These are phyloP conservation scores for Marasmius sp. DNA, from an alignment of 1,284 basidiomycete species.

Conservation along the genomic window DNA sequence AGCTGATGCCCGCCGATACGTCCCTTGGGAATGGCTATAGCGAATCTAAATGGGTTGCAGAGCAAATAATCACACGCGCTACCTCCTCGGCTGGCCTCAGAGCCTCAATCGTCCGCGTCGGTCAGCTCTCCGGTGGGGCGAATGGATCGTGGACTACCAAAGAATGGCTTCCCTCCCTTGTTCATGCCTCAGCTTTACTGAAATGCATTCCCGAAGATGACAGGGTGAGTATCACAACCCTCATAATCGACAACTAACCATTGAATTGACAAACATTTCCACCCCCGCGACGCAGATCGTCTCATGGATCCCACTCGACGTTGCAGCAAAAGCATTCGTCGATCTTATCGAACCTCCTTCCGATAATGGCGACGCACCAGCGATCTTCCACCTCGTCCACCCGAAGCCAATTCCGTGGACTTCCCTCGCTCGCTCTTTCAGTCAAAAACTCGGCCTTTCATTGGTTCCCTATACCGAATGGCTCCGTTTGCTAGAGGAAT, in stretches of 20 bases:
- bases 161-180: not conserved
- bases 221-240: not conserved
- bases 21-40: not conserved
- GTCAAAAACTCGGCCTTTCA: not conserved
- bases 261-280: not conserved
- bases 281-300: not conserved
- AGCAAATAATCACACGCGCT: not conserved
- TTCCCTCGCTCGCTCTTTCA: not conserved
- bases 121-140: not conserved
- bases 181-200: not conserved
- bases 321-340: not conserved
- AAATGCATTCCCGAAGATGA: not conserved
- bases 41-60: not conserved
- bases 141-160: not conserved
- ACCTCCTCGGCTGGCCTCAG: not conserved
- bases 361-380: not conserved
- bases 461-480: conserved; percentile 2
- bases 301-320: not conserved
- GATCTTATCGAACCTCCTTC: not conserved
- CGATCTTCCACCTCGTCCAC: not conserved
- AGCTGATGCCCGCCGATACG: not conserved
- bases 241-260: too few species aligned
- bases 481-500: not conserved
- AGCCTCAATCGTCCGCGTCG: not conserved
- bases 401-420: not conserved